These are phyloP conservation scores for Metschnikowia kofuensis DNA, from an alignment of 805 yeast species.

Conservation along the genomic window DNA sequence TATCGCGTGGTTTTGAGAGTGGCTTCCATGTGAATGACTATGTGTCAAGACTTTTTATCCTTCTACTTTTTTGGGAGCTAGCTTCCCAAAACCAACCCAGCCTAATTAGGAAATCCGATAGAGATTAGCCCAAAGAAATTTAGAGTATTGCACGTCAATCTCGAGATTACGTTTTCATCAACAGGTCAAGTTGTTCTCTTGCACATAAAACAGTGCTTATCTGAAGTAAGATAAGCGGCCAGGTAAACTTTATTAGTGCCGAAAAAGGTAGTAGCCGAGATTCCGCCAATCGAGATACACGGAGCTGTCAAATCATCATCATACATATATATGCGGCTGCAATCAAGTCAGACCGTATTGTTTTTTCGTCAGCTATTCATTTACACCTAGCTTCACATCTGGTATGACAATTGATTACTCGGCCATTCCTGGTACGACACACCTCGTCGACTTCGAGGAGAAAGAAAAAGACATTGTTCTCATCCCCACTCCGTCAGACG, in stretches of 20 bases:
- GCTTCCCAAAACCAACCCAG: too few relatives aligned
- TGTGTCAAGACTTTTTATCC: too few relatives aligned
- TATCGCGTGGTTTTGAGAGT: too few relatives aligned
- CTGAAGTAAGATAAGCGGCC: background rate
- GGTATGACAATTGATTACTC: constrained; percentile 11
- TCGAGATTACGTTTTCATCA: background rate
- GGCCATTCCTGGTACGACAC: constrained; percentile 49
- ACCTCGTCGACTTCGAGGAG: constrained; percentile 45
- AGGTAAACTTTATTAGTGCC: background rate
- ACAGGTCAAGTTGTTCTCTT: background rate
- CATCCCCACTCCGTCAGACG: constrained; percentile 64
- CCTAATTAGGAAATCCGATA: too few relatives aligned
- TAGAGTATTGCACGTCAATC: too few relatives aligned
- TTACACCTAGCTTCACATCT: too few relatives aligned
- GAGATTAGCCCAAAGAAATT: too few relatives aligned
- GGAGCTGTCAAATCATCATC: background rate
- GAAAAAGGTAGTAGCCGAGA: background rate
- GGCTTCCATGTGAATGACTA: too few relatives aligned
- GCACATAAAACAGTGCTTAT: background rate
- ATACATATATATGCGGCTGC: background rate
- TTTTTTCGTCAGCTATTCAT: too few relatives aligned
- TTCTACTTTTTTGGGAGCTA: too few relatives aligned
- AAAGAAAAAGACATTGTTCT: constrained; percentile 42
- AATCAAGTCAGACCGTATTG: too few relatives aligned
- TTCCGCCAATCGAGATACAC: background rate